Evolutionary conservation across 2,329 filamentous ascomycete species (phyloP).

Genomic region (Paecilomyces dactylethromorphus): DNA sequence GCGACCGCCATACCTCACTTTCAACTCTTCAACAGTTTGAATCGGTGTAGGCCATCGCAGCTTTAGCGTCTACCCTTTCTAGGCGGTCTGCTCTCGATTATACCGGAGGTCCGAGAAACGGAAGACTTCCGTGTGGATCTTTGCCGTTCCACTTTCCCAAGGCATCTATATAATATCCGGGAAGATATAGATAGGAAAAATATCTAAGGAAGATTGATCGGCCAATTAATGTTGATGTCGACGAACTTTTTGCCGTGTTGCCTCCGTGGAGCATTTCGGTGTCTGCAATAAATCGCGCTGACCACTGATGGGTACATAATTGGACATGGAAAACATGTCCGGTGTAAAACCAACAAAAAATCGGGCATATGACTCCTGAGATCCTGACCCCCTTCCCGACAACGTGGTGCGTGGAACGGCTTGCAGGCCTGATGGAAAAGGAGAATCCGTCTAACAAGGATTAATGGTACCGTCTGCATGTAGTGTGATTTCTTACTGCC

Average conservation of each 20-base stretch:
- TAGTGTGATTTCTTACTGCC: not conserved
- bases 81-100: not conserved
- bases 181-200: not conserved
- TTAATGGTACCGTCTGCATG: not conserved
- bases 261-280: not conserved
- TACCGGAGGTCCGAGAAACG: not conserved
- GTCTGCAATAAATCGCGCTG: not conserved
- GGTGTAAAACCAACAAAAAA: not conserved
- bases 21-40: not conserved
- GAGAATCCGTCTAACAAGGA: not conserved
- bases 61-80: not conserved
- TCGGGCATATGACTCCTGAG: not conserved
- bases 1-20: not conserved
- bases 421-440: not conserved
- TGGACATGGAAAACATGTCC: not conserved
- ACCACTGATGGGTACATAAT: not conserved
- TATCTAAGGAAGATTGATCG: not conserved
- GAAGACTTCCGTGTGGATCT: not conserved
- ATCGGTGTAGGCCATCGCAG: not conserved
- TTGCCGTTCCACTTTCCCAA: not conserved
- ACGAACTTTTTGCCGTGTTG: not conserved
- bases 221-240: not conserved
- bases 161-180: not conserved
- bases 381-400: not conserved
- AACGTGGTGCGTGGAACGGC: not conserved